Evolutionary conservation across 495 filamentous ascomycete species (phyloP), one percentile per base, ranked within the genome.

Genomic region (Articulospora tetracladia): DNA sequence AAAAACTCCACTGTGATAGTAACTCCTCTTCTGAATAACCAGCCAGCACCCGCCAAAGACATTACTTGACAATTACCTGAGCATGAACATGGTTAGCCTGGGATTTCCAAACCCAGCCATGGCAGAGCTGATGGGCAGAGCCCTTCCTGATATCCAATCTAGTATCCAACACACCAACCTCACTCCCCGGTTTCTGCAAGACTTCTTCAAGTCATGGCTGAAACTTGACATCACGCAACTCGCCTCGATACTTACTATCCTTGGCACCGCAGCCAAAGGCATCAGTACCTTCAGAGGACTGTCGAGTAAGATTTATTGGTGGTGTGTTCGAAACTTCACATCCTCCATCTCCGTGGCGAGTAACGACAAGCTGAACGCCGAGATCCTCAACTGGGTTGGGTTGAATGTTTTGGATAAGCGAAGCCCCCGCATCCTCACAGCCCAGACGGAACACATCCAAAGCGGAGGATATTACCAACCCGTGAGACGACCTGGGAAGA

Each of bases 141-240:
- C 15, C 15, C 7, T 6, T 7, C 30, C 30, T 7, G 30, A 6
- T 7, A 34, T 34, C 30, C 30, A 15, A 6, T 6, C 30, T 7
- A 15, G 6, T 7, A 12, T 44, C 3, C 4, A n/a, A 44, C 10
- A 44, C 4, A 8, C 39, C 15, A 8, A 44, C 39, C 15, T 44
- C 4, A 32, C 4, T 4, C 13, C 13, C 30, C 30, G 8, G 39
- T 44, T 52, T 34, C 36, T 60, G 19, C 58, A 44, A 20, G 11
- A 13, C 1, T 55, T 60, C 41, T 60, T 55, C 27, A 36, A 23
- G 8, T 47, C 53, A 13, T 60, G 58, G 58, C 39, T 60, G 17
- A 49, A 59, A 22, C 23, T 75, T 32, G 71, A 73, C 51, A 56
- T 75, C 49, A 70, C 68, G 3, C 62, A 67, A 0, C 46, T 75